phyloP scores from a whole-genome alignment of 2,329 filamentous ascomycete genomes.

The Aspergillus oerlinghausenensis region DNA sequence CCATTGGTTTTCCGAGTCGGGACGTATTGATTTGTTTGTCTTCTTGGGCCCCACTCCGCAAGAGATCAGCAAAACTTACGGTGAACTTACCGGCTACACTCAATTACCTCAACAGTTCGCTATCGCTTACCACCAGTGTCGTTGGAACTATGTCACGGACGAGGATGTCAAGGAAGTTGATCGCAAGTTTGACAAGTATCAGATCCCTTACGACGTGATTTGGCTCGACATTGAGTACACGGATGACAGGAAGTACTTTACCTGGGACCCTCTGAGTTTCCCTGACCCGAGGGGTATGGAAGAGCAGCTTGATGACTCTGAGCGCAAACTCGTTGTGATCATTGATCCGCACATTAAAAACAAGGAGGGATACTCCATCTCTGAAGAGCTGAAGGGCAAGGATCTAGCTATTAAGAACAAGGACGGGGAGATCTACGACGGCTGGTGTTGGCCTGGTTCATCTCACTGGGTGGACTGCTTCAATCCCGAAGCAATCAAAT shows the following conservation, averaged over 20 bases:
- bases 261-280: conserved; percentile 89
- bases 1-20: conserved; percentile 94
- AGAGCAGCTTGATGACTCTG: conserved; percentile 76
- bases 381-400: conserved; percentile 77
- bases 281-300: conserved; percentile 81
- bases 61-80: conserved; percentile 76
- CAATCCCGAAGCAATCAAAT: conserved; percentile 82
- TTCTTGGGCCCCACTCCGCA: conserved; percentile 85
- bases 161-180: conserved; percentile 97
- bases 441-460: conserved; percentile 98
- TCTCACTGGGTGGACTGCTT: conserved; percentile 97
- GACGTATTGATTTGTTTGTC: conserved; percentile 86
- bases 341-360: conserved; percentile 99
- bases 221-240: conserved; percentile 99
- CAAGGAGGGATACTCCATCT: conserved; percentile 68
- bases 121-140: conserved; percentile 92
- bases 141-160: conserved; percentile 98
- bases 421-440: conserved; percentile 81
- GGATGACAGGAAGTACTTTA: conserved; percentile 96
- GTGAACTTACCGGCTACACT: conserved; percentile 85
- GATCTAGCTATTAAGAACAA: conserved; percentile 85
- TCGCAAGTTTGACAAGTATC: conserved; percentile 88
- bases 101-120: conserved; percentile 89
- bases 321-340: conserved; percentile 86
- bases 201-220: conserved; percentile 97